These are phyloP conservation scores for Solidago caesia DNA, from an alignment of 129 eudicot genomes.

Conservation along the genomic window DNA sequence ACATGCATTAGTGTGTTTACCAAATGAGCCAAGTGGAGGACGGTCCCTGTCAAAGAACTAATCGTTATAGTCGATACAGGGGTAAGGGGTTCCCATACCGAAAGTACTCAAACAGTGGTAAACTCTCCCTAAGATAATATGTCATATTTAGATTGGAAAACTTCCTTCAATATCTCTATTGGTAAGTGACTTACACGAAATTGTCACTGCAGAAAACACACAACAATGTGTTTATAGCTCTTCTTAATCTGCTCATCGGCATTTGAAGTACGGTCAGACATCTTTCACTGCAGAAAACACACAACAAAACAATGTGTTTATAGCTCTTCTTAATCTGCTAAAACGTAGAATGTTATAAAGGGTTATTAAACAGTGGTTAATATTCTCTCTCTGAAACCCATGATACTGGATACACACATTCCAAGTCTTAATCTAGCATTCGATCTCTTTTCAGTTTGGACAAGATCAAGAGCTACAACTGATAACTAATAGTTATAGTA, in stretches of 20 bases:
- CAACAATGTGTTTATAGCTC: background rate
- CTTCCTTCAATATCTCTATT: constrained; percentile 29
- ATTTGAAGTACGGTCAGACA: constrained; percentile 23
- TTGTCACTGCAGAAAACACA: constrained; percentile 28
- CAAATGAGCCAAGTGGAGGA: no score
- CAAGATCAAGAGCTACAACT: background rate
- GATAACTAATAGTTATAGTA: background rate
- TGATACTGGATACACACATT: no score
- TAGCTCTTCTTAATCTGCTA: background rate
- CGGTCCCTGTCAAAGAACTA: background rate
- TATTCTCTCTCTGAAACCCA: no score
- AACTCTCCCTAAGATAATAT: constrained; percentile 8
- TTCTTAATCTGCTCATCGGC: background rate
- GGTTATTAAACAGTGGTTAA: no score
- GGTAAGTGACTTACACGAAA: constrained; percentile 24
- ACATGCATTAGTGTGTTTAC: no score
- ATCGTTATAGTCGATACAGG: background rate
- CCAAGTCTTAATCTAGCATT: no score
- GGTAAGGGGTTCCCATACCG: constrained; percentile 2
- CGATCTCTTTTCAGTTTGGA: background rate
- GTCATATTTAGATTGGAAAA: constrained; percentile 8
- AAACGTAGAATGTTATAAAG: no score
- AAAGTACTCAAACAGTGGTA: constrained; percentile 7
- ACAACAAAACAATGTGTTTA: background rate
- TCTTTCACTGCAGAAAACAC: constrained; percentile 16